Evolutionary conservation across 108 stramenopile species (phyloP).

Genomic region (Cyclostephanos invisitatus): DNA sequence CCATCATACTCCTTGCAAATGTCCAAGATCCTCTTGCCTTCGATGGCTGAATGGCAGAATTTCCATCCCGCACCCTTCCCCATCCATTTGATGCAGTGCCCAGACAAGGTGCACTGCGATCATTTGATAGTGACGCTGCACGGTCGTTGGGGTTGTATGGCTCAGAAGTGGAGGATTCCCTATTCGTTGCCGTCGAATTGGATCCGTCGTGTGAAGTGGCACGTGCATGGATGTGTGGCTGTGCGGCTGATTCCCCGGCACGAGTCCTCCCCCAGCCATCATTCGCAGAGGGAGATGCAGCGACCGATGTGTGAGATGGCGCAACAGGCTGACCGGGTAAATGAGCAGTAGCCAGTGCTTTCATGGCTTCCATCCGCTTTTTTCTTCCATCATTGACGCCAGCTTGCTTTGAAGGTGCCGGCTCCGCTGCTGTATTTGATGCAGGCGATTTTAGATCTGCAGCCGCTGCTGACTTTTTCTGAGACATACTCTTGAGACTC

Average conservation of each 20-base stretch:
- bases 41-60: neutral
- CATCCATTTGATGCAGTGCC: neutral
- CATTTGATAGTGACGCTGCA: neutral
- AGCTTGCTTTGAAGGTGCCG: conserved; percentile 5
- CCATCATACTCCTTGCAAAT: conserved; percentile 5
- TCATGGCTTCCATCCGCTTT: conserved; percentile 1
- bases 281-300: neutral
- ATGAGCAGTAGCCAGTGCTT: neutral
- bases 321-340: neutral
- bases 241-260: conserved; percentile 1
- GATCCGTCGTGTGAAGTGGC: neutral
- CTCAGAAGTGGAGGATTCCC: too few species aligned
- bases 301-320: neutral
- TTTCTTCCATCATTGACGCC: neutral
- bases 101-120: neutral
- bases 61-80: conserved; percentile 15
- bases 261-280: conserved; percentile 13
- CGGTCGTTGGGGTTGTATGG: too few species aligned
- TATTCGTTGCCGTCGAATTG: neutral
- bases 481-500: conserved; percentile 10
- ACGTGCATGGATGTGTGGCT: neutral
- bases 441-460: neutral
- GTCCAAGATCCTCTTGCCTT: conserved; percentile 12
- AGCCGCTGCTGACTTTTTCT: neutral
- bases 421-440: neutral